These are phyloP conservation scores for Apiotrichum veenhuisii DNA, from an alignment of 1,284 basidiomycete genomes.

Conservation along the genomic window DNA sequence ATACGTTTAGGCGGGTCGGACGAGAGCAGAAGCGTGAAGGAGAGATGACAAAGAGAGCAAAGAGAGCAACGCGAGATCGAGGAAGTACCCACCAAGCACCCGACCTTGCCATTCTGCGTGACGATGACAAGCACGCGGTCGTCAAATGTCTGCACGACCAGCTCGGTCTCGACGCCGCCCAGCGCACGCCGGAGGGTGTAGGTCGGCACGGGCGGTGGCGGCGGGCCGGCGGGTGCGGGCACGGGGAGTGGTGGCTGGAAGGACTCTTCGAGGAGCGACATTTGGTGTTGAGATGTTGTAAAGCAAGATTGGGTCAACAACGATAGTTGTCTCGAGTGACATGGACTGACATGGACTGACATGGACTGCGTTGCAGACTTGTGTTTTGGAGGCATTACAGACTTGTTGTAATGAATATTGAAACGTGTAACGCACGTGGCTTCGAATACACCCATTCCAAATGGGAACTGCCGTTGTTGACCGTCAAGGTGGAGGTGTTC, in stretches of 20 bases:
- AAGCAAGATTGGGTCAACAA: neutral
- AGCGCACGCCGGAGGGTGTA: constrained; percentile 55
- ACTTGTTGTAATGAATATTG: no score
- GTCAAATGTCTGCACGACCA: constrained; percentile 70
- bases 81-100: constrained; percentile 62
- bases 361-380: no score
- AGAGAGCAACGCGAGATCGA: neutral
- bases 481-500: neutral
- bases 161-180: constrained; percentile 62
- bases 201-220: constrained; percentile 31
- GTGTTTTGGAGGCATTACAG: no score
- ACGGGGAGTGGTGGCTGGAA: constrained; percentile 14
- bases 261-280: constrained; percentile 36
- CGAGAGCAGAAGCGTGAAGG: neutral
- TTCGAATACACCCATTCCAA: neutral
- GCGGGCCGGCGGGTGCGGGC: constrained; percentile 1
- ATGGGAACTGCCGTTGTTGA: constrained; percentile 2
- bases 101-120: constrained; percentile 80
- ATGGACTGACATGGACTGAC: neutral
- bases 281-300: constrained; percentile 7
- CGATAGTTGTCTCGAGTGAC: no score
- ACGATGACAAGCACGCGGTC: constrained; percentile 76
- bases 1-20: no score
- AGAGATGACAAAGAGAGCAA: neutral
- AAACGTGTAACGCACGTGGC: neutral